Base-by-base conservation (phyloP, 2,329 filamentous ascomycete genomes). In the Fusarium sp. region DNA sequence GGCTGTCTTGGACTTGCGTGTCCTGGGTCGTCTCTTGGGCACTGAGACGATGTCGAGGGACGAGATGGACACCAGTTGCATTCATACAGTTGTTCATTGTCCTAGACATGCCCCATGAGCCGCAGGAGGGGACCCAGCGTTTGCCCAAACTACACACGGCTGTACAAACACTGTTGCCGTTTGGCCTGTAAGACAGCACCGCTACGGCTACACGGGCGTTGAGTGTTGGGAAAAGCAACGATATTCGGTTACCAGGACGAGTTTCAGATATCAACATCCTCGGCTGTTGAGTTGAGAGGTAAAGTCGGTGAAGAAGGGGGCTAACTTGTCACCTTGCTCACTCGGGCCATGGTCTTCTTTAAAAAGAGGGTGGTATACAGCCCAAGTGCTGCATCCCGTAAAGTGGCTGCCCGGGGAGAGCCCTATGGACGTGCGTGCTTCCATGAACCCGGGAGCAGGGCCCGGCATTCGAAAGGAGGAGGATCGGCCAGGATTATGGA, bases 361-460 rank as follows among this genome's bases (percentile, higher is more conserved):
- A 52, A 41, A 41, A 41, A 52, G 61, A 64, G 48, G 48, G 61
- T 57, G 61, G 61, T 43, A 56, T 64, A 64, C 61, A 64, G 48
- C 39, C 48, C 18, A 39, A 56, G 48, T 50, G 59, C 39, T 50
- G 57, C 48, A 52, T n/a, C 48, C 48, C 24, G 24, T 50, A 24
- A 50, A 24, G 43, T 24, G 41, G 20, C 35, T 16, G 22, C 20
- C 16, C 6, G n/a, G 35, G 24, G 27, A 18, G 43, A 52, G 60
- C 29, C 60, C 60, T 37, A 43, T 37, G 37, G 13, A 41, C 33
- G 22, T 41, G 45, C 60, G 22, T 41, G 45, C 60, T 64, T 64
- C 61, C 61, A 56, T 56, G 48, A 57, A 56, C 48, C 48, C 61
- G 61, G 61, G 20, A 56, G 4, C 22, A 52, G 33, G 48, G 48